A percentile compares a stretch with the other conserved stretches of the same genome.
phyloP scores from a whole-genome alignment of 768 basidiomycete genomes.

The Pisolithus tinctorius region DNA sequence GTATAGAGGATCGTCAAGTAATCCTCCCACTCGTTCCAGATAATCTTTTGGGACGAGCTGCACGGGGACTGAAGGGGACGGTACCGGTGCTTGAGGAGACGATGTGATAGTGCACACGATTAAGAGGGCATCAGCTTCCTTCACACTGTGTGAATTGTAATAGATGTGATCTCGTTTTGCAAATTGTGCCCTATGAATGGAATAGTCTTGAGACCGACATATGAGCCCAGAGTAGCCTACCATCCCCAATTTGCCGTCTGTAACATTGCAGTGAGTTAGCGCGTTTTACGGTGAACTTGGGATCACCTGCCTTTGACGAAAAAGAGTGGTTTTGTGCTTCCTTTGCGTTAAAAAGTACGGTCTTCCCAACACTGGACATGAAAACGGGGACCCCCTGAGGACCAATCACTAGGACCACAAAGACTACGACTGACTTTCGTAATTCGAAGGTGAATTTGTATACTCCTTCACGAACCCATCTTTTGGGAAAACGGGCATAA shows the following conservation, averaged over 20 bases:
- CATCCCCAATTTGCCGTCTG: conserved; percentile 88
- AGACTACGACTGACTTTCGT: conserved; percentile 42
- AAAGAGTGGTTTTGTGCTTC: conserved; percentile 82
- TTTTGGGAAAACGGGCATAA: conserved; percentile 19
- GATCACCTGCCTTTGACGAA: conserved; percentile 49
- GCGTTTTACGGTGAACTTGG: background rate
- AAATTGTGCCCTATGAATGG: conserved; percentile 60
- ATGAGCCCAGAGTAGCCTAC: conserved; percentile 30
- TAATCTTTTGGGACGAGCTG: conserved; percentile 60
- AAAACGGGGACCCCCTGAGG: background rate
- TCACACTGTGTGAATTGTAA: conserved; percentile 47
- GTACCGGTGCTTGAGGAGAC: conserved; percentile 45
- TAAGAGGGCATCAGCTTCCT: conserved; percentile 60
- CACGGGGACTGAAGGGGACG: conserved; percentile 36
- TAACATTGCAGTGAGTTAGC: conserved; percentile 7
- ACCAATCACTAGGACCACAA: background rate
- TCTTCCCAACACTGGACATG: conserved; percentile 36
- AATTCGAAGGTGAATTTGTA: conserved; percentile 84
- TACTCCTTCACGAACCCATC: conserved; percentile 82
- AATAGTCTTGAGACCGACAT: background rate
- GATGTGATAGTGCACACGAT: conserved; percentile 76
- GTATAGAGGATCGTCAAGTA: conserved; percentile 77
- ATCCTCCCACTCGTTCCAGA: conserved; percentile 62
- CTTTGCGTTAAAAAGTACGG: conserved; percentile 52
- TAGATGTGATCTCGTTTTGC: conserved; percentile 66